Base-by-base conservation (phyloP, 352 stramenopile species). In the Pythium aristosporum region DNA sequence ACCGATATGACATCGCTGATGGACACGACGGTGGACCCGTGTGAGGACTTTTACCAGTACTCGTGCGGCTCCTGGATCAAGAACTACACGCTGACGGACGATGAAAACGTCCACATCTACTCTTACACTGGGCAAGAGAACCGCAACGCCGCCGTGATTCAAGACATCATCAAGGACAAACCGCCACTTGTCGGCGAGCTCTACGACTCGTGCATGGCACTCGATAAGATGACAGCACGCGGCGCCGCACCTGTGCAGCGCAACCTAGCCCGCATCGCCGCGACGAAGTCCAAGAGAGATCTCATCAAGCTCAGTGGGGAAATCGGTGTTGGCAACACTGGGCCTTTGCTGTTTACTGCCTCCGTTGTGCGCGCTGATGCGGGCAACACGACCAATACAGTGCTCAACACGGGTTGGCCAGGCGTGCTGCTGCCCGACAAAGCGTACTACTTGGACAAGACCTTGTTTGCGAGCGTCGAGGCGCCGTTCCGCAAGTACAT, bases 401-500 rank as follows among this genome's bases (percentile, higher is more conserved):
- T 96, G 15, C 67, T 89, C 2, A 87, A 95, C 70, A 63, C 98
- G 3, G 74, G 64, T 28, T 76, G 92, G 59, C 75, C 67, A 6
- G 71, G 93, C 5, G 75, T 98, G 39, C 82, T 74, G 34, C 73
- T 98, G 10, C 80, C 88, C 1, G 82, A 97, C 65, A 65, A 82
- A n/a, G 89, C 93, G 68, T 97, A 97, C 69, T 94, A 98, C 57
- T 86, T 92, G 57, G 80, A 98, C 60, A 53, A 63, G 3, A 46
- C 67, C n/a, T 65, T 68, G 11, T 76, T 76, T 8, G 34, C 65
- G 13, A 23, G 57, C 32, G 39, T 81, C 18, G 76, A 85, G 58
- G 66, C 63, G 23, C 63, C 69, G 18, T 70, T 76, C 57, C 65
- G 68, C 36, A 36, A 52, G 41, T 85, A 84, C 67, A 79, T 76